Evolutionary conservation across 2,329 filamentous ascomycete genomes (phyloP), one percentile per base, ranked within the genome.

Genomic region (Fusarium sp.): DNA sequence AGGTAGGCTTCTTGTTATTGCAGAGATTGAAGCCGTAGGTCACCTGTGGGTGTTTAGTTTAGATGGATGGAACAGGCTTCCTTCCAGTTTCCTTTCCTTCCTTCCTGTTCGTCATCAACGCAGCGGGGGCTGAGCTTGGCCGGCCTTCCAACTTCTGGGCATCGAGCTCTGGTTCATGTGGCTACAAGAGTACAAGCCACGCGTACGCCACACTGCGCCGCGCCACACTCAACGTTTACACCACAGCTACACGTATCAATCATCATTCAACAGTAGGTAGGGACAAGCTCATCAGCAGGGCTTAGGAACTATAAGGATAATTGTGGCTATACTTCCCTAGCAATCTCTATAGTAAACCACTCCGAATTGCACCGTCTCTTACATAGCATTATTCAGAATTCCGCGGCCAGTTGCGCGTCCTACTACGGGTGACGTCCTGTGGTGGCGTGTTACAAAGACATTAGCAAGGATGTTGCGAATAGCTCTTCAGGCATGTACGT

Each of bases 81-180:
- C 35, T 52, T 61, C 38, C 39, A 54, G 43, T 38, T 52, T 39
- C 48, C 38, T 26, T 47, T 12, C 48, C 35, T 39, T 34, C 32
- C 45, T 32, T 49, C 49, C 56, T 51, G 40, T 52, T 68, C 64
- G 67, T 67, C 64, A 67, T 66, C 64, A 62, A 57, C 46, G 38
- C 12, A 54, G 57, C 57, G 56, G 56, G 64, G 64, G 64, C 64
- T 67, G 52, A 67, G 64, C 40, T 35, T 19, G 35, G 35, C 9
- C 22, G 35, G 54, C 50, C 48, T 43, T 45, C 31, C 38, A 39
- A 38, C 58, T 53, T 48, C 39, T 39, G 47, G 19, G 26, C 11
- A 19, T 29, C 31, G 6, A 15, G 22, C 45, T 32, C 53, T 25
- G 35, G 53, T 26, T 32, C 39, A 44, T 56, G 61, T 64, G 48